Conservation (phyloP, 148 eudicot species). For the Nyssa sinensis region DNA sequence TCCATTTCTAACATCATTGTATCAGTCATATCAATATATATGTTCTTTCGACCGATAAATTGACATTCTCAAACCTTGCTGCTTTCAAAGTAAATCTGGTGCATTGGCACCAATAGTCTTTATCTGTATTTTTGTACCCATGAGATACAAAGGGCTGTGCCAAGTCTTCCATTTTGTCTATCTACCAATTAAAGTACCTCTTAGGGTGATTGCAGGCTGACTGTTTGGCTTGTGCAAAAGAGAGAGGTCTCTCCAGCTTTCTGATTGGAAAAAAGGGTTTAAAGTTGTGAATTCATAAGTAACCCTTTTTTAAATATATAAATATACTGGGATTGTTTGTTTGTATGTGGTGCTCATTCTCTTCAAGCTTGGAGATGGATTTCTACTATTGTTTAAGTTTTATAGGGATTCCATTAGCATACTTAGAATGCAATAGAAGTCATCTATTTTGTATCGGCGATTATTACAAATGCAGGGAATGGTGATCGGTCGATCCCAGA, state of each 20-base stretch:
- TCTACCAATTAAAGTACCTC: neutral
- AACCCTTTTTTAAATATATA: neutral
- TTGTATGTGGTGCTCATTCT: neutral
- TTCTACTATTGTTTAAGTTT: neutral
- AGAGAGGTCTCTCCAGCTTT: neutral
- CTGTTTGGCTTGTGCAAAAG: neutral
- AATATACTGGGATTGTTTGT: neutral
- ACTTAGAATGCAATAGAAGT: neutral
- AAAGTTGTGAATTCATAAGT: neutral
- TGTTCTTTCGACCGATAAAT: too few species aligned
- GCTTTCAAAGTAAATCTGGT: too few species aligned
- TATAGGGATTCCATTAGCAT: neutral
- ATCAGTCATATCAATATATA: too few species aligned
- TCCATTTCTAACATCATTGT: too few species aligned
- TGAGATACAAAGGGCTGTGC: neutral
- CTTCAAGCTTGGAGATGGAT: slow-evolving; percentile 6
- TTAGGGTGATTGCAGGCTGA: neutral
- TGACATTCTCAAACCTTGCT: too few species aligned
- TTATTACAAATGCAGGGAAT: slow-evolving; percentile 41
- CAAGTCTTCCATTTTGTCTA: neutral
- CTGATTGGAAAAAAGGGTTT: neutral
- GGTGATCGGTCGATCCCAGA: slow-evolving; percentile 55
- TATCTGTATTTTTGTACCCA: neutral
- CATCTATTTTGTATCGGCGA: neutral
- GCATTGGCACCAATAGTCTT: neutral